Evolutionary conservation across 2,329 filamentous ascomycete genomes (phyloP).

Genomic region (Pyrenophora graminea): DNA sequence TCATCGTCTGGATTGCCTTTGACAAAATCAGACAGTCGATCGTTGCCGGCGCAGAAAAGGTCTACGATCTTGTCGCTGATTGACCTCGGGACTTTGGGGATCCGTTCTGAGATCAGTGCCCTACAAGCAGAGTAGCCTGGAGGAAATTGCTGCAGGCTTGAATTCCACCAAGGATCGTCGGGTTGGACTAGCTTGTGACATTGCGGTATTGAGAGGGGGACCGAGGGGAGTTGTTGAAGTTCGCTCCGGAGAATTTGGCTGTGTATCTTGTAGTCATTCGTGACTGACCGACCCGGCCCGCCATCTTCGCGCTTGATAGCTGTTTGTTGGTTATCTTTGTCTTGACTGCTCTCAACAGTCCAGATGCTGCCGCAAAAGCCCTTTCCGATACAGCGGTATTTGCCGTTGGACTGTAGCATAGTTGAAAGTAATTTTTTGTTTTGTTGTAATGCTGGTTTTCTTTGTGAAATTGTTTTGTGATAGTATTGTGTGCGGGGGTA

Average conservation of each 20-base stretch:
- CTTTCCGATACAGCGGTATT: slow-evolving; percentile 20
- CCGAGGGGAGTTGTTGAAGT: slow-evolving; percentile 2
- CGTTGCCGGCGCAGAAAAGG: slow-evolving; percentile 17
- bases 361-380: slow-evolving; percentile 26
- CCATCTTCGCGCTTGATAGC: slow-evolving; percentile 27
- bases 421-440: too few species aligned
- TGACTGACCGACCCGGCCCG: slow-evolving; percentile 20
- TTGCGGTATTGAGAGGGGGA: slow-evolving; percentile 17
- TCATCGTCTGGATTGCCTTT: slow-evolving; percentile 27
- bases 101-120: slow-evolving; percentile 13
- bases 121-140: slow-evolving; percentile 14
- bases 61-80: slow-evolving; percentile 21
- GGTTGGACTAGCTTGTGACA: slow-evolving; percentile 16
- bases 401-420: too few species aligned
- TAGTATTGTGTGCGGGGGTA: too few species aligned
- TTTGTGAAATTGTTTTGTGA: too few species aligned
- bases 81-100: slow-evolving; percentile 15
- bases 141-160: slow-evolving; percentile 13
- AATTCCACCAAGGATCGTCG: slow-evolving; percentile 11
- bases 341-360: slow-evolving; percentile 12
- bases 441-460: too few species aligned
- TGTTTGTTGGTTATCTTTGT: neutral
- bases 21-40: slow-evolving; percentile 9
- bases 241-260: slow-evolving; percentile 9
- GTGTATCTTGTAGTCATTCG: slow-evolving; percentile 25